Evolutionary conservation across 2,329 filamentous ascomycete species (phyloP).

Genomic region (Pseudopyricularia cyperi): DNA sequence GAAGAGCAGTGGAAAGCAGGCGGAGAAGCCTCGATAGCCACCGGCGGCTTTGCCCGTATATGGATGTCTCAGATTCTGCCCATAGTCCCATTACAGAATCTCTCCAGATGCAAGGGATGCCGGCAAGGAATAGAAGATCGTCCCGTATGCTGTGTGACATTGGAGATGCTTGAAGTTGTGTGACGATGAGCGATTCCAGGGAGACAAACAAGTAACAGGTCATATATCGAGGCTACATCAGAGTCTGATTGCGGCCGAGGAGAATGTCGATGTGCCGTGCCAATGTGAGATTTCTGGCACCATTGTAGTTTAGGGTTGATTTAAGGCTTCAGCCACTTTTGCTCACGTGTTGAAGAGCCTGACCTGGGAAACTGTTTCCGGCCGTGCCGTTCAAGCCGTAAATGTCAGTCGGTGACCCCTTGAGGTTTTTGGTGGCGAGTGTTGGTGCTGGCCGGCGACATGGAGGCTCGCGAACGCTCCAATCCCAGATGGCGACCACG

Average conservation of each 20-base stretch:
- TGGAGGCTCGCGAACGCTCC: neutral
- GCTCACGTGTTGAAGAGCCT: neutral
- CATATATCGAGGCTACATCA: too few relatives aligned
- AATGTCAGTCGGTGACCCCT: neutral
- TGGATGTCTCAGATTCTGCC: neutral
- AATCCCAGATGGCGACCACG: neutral
- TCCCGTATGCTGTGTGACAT: neutral
- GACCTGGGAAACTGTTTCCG: neutral
- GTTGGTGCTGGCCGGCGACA: neutral
- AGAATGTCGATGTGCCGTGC: neutral
- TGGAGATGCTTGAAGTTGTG: neutral
- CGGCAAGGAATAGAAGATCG: neutral
- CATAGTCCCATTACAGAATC: neutral
- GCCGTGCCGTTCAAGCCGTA: neutral
- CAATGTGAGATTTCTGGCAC: neutral
- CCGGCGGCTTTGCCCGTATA: neutral
- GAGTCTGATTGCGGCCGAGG: neutral
- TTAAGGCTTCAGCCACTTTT: neutral
- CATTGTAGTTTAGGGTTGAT: too few relatives aligned
- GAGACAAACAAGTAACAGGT: neutral
- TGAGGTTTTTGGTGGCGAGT: neutral
- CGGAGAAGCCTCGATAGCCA: neutral
- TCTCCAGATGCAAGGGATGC: neutral
- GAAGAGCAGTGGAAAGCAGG: neutral
- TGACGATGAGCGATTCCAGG: neutral